Conservation (phyloP, 169 alveolate species). For the Cryptosporidium sp. region DNA sequence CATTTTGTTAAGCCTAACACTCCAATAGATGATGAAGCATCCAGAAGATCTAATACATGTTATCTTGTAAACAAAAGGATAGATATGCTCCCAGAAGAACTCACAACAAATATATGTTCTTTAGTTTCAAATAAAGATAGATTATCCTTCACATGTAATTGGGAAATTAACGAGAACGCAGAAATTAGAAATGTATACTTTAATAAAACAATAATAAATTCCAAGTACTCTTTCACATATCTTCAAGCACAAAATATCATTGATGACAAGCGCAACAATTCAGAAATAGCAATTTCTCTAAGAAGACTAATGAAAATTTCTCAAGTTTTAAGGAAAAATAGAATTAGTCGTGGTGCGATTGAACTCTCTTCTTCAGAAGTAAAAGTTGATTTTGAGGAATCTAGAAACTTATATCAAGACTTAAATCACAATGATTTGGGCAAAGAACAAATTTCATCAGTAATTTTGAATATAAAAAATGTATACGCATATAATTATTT, state of each 20-base stretch:
- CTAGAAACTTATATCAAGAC: slow-evolving; percentile 70
- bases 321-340: slow-evolving; percentile 85
- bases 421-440: not conserved
- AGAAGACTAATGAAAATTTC: slow-evolving; percentile 90
- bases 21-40: slow-evolving; percentile 98
- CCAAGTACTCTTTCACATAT: slow-evolving; percentile 92
- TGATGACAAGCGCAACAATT: slow-evolving; percentile 84
- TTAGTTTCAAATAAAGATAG: slow-evolving; percentile 92
- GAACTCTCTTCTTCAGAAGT: slow-evolving; percentile 96
- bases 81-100: slow-evolving; percentile 98
- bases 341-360: slow-evolving; percentile 95
- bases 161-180: slow-evolving; percentile 92
- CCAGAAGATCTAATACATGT: slow-evolving; percentile 95
- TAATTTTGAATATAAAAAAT: slow-evolving; percentile 17
- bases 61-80: slow-evolving; percentile 98
- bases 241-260: slow-evolving; percentile 91
- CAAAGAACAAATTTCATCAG: not conserved
- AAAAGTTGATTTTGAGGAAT: slow-evolving; percentile 90
- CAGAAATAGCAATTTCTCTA: slow-evolving; percentile 86
- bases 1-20: slow-evolving; percentile 96
- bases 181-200: slow-evolving; percentile 85
- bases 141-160: slow-evolving; percentile 93
- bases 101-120: slow-evolving; percentile 95
- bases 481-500: slow-evolving; percentile 34
- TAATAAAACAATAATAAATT: slow-evolving; percentile 91